These are phyloP conservation scores for Candida peoriensis DNA, from an alignment of 805 yeast species.

Conservation along the genomic window DNA sequence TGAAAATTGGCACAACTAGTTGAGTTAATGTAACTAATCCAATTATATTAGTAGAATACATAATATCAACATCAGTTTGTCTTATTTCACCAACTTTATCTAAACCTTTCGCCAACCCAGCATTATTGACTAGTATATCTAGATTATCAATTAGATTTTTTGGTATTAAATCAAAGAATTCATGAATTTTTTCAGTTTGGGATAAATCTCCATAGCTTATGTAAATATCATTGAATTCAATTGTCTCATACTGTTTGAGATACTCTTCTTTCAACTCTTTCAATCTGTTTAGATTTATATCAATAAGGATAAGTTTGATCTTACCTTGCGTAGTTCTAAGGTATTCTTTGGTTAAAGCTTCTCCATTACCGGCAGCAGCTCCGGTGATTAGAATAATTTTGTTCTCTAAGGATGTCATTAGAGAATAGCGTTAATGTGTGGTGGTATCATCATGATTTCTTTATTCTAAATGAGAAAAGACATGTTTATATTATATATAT, in stretches of 20 bases:
- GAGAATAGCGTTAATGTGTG: too few relatives aligned
- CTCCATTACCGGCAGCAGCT: conserved; percentile 93
- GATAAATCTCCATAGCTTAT: conserved; percentile 53
- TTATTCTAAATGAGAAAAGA: too few relatives aligned
- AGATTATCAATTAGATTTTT: conserved; percentile 53
- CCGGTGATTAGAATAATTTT: conserved; percentile 84
- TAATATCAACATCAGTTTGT: conserved; percentile 56
- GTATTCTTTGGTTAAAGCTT: conserved; percentile 80
- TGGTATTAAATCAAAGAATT: conserved; percentile 42
- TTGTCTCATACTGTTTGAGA: conserved; percentile 37
- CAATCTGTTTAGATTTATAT: conserved; percentile 62
- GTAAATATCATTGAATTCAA: conserved; percentile 31
- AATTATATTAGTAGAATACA: conserved; percentile 82
- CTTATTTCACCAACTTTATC: conserved; percentile 69
- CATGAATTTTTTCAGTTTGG: conserved; percentile 42
- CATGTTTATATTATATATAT: too few relatives aligned
- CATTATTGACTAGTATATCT: conserved; percentile 64
- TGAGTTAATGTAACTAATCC: conserved; percentile 84
- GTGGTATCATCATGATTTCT: too few relatives aligned
- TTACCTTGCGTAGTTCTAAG: conserved; percentile 68
- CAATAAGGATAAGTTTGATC: conserved; percentile 65
- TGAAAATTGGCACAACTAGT: conserved; percentile 60
- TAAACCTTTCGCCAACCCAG: conserved; percentile 74
- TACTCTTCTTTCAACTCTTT: conserved; percentile 43
- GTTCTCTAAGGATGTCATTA: conserved; percentile 41